Evolutionary conservation across 2,329 filamentous ascomycete genomes (phyloP).

Genomic region (Xylaria sp.): DNA sequence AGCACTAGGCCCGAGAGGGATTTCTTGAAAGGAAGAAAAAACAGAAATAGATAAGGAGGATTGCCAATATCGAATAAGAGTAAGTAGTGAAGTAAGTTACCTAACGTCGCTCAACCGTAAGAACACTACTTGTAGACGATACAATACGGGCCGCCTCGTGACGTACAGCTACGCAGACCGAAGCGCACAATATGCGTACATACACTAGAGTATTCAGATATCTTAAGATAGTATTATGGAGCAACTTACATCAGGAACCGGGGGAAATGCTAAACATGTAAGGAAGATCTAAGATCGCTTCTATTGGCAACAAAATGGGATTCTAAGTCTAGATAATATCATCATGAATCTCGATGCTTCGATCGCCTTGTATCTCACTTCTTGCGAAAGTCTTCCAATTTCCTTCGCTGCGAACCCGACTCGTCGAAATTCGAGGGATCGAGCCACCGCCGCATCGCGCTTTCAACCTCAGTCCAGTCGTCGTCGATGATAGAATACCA

Average conservation of each 20-base stretch:
- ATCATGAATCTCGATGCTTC: background rate
- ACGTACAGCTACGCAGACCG: background rate
- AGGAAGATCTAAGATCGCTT: background rate
- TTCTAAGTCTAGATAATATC: background rate
- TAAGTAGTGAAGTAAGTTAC: no score
- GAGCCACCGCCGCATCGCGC: background rate
- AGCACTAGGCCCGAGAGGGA: no score
- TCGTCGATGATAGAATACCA: conserved; percentile 4
- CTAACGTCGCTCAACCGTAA: no score
- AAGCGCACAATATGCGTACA: background rate
- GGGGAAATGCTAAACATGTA: background rate
- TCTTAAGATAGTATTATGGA: no score
- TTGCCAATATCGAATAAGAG: no score
- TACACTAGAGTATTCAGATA: no score
- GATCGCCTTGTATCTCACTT: background rate
- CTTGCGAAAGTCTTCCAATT: conserved; percentile 6
- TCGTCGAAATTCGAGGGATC: conserved; percentile 9
- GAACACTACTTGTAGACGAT: background rate
- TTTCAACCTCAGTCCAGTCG: background rate
- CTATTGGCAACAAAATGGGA: background rate
- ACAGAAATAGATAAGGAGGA: no score
- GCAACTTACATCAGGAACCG: background rate
- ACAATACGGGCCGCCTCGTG: background rate
- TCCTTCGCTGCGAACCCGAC: background rate
- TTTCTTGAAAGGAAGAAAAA: no score